Base-by-base conservation (phyloP, 768 basidiomycete genomes). In the Auriculariales sp. region DNA sequence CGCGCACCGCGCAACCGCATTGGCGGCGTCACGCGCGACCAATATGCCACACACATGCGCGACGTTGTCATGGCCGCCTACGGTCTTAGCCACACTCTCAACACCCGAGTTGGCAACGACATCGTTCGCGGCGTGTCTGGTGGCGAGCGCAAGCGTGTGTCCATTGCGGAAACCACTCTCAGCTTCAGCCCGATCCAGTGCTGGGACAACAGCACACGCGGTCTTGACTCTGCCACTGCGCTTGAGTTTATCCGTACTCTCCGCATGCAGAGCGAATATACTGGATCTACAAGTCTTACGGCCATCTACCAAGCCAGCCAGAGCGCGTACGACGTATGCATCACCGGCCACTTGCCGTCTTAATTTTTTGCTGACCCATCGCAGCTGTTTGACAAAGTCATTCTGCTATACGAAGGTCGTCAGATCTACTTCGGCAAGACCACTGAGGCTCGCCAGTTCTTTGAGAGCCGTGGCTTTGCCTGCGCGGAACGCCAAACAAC, bases 101-200 rank as follows among this genome's bases (percentile, higher is more conserved):
- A 80, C 49, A 91, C 87, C 0, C 48, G 71, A 4, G 74, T 93
- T 42, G 91, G 91, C 4, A 76, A 91, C 66, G 83, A 79, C 15
- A 73, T 75, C 28, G 73, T 91, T 9, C 70, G 71, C 48, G 71
- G 69, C 55, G 68, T 70, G 1, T 68, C 68, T 17, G 69, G 68
- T 34, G 70, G 70, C 45, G 67, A 71, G 57, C 55, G 61, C 52
- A 62, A 61, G 39, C 54, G 57, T 14, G 60, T 59, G 25, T 52
- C 44, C 19, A 60, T 59, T 35, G 61, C 63, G 14, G 62, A 59
- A 45, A 53, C 49, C 28, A 50, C 58, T 46, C 48, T 51, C 22
- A 53, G 55, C 28, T 45, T 59, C n/a, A 54, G 57, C 6, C 52
- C 46, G 25, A 46, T 57, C 36, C 53, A 31, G 19, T 52, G 49